A percentile compares a stretch with the other conserved stretches of the same genome.
Evolutionary conservation across 352 stramenopile species (phyloP).

Genomic region (Pelagophyceae sp.): DNA sequence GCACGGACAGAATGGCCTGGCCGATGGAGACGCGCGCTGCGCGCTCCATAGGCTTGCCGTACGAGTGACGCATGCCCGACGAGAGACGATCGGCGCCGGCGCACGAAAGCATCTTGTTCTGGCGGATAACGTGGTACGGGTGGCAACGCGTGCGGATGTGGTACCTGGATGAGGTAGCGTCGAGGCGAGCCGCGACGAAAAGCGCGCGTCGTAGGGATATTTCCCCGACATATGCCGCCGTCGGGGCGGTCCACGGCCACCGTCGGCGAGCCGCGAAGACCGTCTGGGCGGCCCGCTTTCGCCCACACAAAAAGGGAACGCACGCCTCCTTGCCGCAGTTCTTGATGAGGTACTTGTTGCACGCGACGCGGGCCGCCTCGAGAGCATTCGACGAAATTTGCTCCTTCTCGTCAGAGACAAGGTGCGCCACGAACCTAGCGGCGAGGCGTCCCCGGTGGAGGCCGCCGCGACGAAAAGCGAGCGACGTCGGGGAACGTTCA

Average conservation of each 20-base stretch:
- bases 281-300: too few species aligned
- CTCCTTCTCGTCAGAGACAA: constrained; percentile 81
- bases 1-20: constrained; percentile 94
- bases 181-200: too few species aligned
- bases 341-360: constrained; percentile 98
- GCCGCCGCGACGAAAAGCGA: too few species aligned
- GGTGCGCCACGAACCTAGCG: constrained; percentile 79
- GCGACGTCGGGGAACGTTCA: too few species aligned
- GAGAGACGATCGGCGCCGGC: constrained; percentile 92
- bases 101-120: constrained; percentile 99
- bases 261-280: too few species aligned
- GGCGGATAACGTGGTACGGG: constrained; percentile 97
- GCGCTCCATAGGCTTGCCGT: constrained; percentile 95
- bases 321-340: constrained; percentile 93
- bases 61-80: constrained; percentile 97
- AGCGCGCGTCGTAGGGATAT: too few species aligned
- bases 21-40: constrained; percentile 96
- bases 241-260: too few species aligned
- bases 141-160: constrained; percentile 98
- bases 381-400: constrained; percentile 93
- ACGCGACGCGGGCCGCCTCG: constrained; percentile 93
- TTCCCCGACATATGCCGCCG: too few species aligned
- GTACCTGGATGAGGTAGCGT: too few species aligned
- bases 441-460: too few species aligned
- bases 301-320: too few species aligned